Evolutionary conservation across 1,284 basidiomycete species (phyloP).

Genomic region (Lentinula novae-zelandiae): DNA sequence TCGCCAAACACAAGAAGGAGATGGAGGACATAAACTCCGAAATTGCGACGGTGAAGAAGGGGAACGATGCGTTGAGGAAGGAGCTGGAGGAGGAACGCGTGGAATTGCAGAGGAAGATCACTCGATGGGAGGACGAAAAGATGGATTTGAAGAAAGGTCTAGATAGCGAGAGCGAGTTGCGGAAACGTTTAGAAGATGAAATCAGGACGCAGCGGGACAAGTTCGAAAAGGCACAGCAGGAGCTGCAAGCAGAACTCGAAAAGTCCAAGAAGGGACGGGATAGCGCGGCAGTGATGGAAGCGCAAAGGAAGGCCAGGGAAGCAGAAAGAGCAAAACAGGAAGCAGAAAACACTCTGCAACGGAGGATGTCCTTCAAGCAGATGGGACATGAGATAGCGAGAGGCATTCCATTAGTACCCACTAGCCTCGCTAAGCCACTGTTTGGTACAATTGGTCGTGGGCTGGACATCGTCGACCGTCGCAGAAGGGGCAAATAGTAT

Average conservation of each 20-base stretch:
- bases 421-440: background rate
- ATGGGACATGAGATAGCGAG: background rate
- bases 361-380: background rate
- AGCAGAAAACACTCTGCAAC: background rate
- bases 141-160: conserved; percentile 1
- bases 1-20: conserved; percentile 34
- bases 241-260: background rate
- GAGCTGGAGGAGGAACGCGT: conserved; percentile 4
- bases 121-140: conserved; percentile 2
- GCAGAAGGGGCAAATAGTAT: background rate
- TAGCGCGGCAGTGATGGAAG: background rate
- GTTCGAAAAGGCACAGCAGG: background rate
- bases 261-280: background rate
- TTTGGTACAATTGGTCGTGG: background rate
- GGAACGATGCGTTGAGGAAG: background rate
- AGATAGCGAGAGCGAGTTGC: background rate
- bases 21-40: conserved; percentile 30
- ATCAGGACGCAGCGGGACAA: background rate
- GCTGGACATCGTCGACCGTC: background rate
- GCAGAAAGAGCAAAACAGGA: background rate
- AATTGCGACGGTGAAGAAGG: conserved; percentile 28
- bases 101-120: background rate
- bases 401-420: background rate
- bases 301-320: background rate
- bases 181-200: background rate